phyloP scores from a whole-genome alignment of 306 rosid species.

The Pyrus pyrifolia region DNA sequence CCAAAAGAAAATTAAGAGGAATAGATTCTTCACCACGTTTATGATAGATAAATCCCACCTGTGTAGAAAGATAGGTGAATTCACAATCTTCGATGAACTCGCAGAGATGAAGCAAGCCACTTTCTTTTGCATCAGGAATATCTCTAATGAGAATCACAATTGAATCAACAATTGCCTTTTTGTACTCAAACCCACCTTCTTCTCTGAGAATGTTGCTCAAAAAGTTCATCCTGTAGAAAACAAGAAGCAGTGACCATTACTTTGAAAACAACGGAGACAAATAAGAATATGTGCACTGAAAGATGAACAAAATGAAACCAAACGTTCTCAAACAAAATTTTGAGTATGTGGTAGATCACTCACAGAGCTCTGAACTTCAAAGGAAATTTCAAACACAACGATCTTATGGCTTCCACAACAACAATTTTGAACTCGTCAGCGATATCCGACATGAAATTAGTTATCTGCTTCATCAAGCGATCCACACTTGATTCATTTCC shows the following conservation, averaged over 20 bases:
- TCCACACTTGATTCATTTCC: constrained; percentile 99
- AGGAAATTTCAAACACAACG: constrained; percentile 89
- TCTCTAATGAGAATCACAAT: constrained; percentile 95
- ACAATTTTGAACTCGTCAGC: constrained; percentile 98
- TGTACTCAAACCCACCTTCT: constrained; percentile 98
- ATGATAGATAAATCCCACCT: constrained; percentile 42
- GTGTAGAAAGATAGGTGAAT: constrained; percentile 96
- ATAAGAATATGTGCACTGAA: neutral
- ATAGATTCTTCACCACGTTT: constrained; percentile 7
- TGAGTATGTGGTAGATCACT: constrained; percentile 33
- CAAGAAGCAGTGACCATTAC: neutral
- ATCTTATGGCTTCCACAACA: constrained; percentile 95
- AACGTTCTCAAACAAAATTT: neutral
- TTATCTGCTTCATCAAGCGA: constrained; percentile 95
- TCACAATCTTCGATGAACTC: constrained; percentile 99
- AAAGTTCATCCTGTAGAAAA: constrained; percentile 80
- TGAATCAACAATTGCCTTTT: constrained; percentile 96
- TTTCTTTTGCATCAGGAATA: constrained; percentile 93
- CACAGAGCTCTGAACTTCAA: constrained; percentile 90
- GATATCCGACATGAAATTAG: constrained; percentile 97
- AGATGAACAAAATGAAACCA: neutral
- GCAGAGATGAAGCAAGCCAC: constrained; percentile 96
- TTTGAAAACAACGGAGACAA: neutral
- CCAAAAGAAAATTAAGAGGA: constrained; percentile 12
- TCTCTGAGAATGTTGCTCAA: constrained; percentile 96